phyloP scores from a whole-genome alignment of 2,329 filamentous ascomycete species.

The Didymella sp. region DNA sequence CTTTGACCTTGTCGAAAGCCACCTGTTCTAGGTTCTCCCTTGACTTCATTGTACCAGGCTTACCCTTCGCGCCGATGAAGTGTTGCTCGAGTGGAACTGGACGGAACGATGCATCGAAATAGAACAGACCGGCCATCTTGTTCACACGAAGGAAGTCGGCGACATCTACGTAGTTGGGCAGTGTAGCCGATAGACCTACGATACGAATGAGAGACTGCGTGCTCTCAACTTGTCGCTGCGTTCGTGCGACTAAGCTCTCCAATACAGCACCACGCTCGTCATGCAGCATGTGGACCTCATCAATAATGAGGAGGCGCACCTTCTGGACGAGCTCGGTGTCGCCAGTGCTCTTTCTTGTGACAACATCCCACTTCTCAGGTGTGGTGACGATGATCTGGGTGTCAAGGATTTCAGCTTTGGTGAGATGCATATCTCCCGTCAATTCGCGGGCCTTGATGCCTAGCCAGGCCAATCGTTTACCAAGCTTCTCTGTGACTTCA shows the following conservation, averaged over 20 bases:
- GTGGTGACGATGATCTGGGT: constrained; percentile 99
- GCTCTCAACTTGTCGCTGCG: constrained; percentile 94
- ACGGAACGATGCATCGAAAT: constrained; percentile 94
- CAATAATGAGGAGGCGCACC: constrained; percentile 92
- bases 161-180: constrained; percentile 96
- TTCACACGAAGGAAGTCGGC: constrained; percentile 98
- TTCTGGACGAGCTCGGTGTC: constrained; percentile 98
- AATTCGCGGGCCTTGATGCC: constrained; percentile 91
- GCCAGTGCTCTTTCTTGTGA: constrained; percentile 94
- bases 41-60: constrained; percentile 78
- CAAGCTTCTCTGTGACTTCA: constrained; percentile 93
- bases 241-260: constrained; percentile 93
- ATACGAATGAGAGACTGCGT: constrained; percentile 97
- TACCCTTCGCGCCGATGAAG: constrained; percentile 95
- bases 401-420: constrained; percentile 91
- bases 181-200: constrained; percentile 89
- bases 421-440: constrained; percentile 98
- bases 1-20: constrained; percentile 91
- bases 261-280: constrained; percentile 96
- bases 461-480: constrained; percentile 90
- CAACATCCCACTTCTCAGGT: constrained; percentile 98
- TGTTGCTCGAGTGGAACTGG: constrained; percentile 97
- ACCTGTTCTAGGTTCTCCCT: constrained; percentile 88
- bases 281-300: constrained; percentile 99
- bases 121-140: constrained; percentile 89